Base-by-base conservation (phyloP, 1,284 basidiomycete genomes). In the Ustilago tritici region DNA sequence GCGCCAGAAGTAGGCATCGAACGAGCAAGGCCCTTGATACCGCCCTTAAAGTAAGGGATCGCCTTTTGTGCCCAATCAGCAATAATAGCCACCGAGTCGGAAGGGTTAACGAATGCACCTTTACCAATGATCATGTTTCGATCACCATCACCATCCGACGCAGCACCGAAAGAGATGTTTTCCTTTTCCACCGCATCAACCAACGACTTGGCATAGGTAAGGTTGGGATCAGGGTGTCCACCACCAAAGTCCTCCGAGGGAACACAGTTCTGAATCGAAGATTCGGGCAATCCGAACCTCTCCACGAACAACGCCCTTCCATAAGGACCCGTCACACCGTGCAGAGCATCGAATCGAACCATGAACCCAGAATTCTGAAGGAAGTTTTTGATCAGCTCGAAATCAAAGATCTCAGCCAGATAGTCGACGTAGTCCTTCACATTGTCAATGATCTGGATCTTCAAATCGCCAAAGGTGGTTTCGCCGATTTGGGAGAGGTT, bases 91-190 rank as follows among this genome's bases (percentile, higher is more conserved):
- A 99, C 95, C 38, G 93, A 95, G 88, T 99, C 96, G 32, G 92
- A 93, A 17, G 96, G 96, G 40, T 95, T 99, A 76, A 99, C 97
- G 87, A 99, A 99, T 36, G 96, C 97, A 79, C 93, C 92, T 87
- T 94, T 93, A 84, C 96, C 97, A 88, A 99, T 98, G 87, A 99
- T 99, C 96, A 99, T 99, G 90, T 99, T 99, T 72, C 96, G 89
- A 88, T 99, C 96, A 50, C 96, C 96, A 84, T 99, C 96, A 56
- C 96, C 96, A 86, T 99, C 96, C 73, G 92, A 94, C 5, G 96
- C 96, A 40, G 97, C 97, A 70, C 96, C 96, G 84, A 99, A 99
- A 56, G 91, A 89, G 81, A 99, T 95, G 81, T 91, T 90, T 63
- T 93, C 90, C 84, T 89, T 89, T 88, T 99, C 95, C 46, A 99